Base-by-base conservation (phyloP, 2,329 filamentous ascomycete species). In the Cladobotryum mycophilum region DNA sequence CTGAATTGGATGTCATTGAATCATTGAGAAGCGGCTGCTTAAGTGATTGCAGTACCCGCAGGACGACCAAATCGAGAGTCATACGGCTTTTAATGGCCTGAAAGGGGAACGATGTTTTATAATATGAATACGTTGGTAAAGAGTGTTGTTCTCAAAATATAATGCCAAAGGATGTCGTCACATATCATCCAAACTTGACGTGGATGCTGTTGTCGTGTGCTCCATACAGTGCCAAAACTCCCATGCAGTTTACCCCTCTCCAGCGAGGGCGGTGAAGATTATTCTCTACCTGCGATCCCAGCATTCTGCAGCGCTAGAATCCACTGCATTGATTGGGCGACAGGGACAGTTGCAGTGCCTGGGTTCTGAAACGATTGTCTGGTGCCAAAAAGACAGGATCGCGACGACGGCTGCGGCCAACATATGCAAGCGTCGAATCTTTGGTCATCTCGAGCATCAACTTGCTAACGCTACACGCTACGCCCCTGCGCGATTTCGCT, bases 401-500 rank as follows among this genome's bases (percentile, higher is more conserved):
- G 48, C 48, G 43, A 51, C 37, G n/a, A 20, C 48, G 36, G 47
- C 37, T 18, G 38, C 41, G 22, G 41, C 25, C 25, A 30, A 38
- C 47, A n/a, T 20, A 36, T 33, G 44, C 17, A 51, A 37, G 44
- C 17, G 13, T 37, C 40, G 35, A 25, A 37, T 37, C 15, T n/a
- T 13, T 41, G 36, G 33, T 41, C 18, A 41, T 37, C 20, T 34
- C 35, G 41, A 46, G 15, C 13, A n/a, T 22, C 18, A 18, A 12
- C n/a, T 22, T 8, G 6, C 8, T 30, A 30, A 30, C 25, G 9
- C 25, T 30, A 11, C 25, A 30, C 25, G 25, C 25, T 30, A 11
- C 25, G 25, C 25, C 25, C 8, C 9, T 30, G 25, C 25, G 25
- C 25, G 25, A 30, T 30, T 30, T 30, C 25, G 25, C 25, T 30